Base-by-base conservation (phyloP, 306 rosid species). In the Glycine tomentella region DNA sequence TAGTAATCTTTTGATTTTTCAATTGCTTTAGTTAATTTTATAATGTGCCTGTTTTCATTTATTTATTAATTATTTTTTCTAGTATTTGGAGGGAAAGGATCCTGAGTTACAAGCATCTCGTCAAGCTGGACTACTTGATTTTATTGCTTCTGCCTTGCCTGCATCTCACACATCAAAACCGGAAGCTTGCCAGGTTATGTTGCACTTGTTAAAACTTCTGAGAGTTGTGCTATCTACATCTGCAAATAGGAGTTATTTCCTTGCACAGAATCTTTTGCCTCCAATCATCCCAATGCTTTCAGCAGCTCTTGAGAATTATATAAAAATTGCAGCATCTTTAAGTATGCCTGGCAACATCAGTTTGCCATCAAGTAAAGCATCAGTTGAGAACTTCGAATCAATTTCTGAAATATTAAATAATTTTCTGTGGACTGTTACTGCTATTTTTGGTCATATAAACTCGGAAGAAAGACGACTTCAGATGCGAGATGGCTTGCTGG, bases 111-210 rank as follows among this genome's bases (percentile, higher is more conserved):
- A 91, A 61, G 99, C 97, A 74, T 88, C 99, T 82, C 93, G 99
- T 70, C 99, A 93, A 86, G 97, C 95, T 82, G 99, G 99, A 80
- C 86, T 95, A 69, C 87, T 95, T 82, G 99, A 95, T 86, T 95
- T 95, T 87, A 89, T 95, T 85, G 99, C 99, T 84, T 95, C 98
- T 82, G 96, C 99, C 66, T 79, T 95, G 84, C 98, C 98, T 74
- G 99, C 99, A 77, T 95, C 99, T 83, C 98, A 95, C 80, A 91
- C 97, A 13, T 93, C 99, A 69, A 95, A 90, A 88, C 98, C 98
- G 68, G 98, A 95, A 87, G 99, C 97, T 53, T 91, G 99, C 86
- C 97, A 88, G 72, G 98, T 93, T 87, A 90, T 92, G 72, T 83
- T 91, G 84, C 91, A 95, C 83, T 90, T 95, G 80, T 75, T 93